A percentile compares a stretch with the other conserved stretches of the same genome.
These are phyloP conservation scores for Geotrichum reessii DNA, from an alignment of 1,139 yeast genomes.

Conservation along the genomic window DNA sequence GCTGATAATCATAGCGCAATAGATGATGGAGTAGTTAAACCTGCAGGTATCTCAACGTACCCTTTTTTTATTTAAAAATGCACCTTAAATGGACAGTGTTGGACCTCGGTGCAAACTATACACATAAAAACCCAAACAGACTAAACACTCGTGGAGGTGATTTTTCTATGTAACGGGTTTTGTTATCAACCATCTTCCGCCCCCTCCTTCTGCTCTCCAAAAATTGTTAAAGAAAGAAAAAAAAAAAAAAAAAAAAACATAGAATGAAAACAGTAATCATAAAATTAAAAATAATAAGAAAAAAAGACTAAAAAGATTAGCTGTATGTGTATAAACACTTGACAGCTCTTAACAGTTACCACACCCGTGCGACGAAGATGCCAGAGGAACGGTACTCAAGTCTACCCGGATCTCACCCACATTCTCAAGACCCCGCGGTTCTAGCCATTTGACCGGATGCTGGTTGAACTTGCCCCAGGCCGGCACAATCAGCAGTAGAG, in stretches of 20 bases:
- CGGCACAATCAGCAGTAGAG: slow-evolving; percentile 13
- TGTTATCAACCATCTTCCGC: no score
- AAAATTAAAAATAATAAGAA: not conserved
- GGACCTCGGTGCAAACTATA: no score
- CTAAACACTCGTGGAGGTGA: no score
- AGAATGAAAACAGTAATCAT: no score
- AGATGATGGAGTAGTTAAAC: no score
- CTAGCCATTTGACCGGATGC: slow-evolving; percentile 15
- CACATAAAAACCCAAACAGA: no score
- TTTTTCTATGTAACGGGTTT: no score
- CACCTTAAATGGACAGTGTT: no score
- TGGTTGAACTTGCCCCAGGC: slow-evolving; percentile 17
- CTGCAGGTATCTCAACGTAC: not conserved
- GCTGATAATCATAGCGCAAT: no score
- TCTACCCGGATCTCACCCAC: not conserved
- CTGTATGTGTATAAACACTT: not conserved
- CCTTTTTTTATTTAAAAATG: no score
- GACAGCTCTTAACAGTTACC: not conserved
- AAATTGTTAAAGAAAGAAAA: not conserved
- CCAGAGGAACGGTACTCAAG: not conserved
- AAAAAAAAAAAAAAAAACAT: no score
- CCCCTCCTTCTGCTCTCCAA: no score
- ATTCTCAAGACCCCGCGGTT: not conserved
- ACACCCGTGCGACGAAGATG: not conserved
- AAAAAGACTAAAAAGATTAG: not conserved